These are phyloP conservation scores for Paragyromitra xinjiangensis DNA, from an alignment of 495 filamentous ascomycete species.

Conservation along the genomic window DNA sequence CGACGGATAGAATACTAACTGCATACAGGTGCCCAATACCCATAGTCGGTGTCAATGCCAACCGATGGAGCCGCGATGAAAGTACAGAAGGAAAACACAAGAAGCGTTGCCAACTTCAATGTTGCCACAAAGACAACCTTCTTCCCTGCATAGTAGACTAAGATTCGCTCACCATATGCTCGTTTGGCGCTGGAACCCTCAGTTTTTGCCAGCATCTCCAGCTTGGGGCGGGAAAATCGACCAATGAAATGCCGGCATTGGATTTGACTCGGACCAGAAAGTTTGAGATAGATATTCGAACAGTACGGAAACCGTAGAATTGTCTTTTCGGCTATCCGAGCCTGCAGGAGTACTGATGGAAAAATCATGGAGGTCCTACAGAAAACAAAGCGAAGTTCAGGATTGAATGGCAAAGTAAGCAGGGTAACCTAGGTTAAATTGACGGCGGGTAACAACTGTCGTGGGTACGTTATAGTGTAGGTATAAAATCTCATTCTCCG, in stretches of 20 bases:
- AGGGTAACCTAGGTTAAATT: constrained; percentile 15
- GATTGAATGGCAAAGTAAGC: background rate
- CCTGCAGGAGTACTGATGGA: background rate
- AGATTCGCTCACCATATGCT: constrained; percentile 35
- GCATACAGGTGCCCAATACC: constrained; percentile 34
- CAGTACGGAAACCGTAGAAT: background rate
- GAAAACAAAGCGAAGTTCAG: background rate
- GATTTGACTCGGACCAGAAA: background rate
- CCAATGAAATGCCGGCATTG: constrained; percentile 26
- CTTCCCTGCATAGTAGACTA: constrained; percentile 44
- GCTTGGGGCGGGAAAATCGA: constrained; percentile 22
- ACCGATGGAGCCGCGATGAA: constrained; percentile 46
- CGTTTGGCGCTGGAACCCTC: constrained; percentile 8
- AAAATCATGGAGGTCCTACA: constrained; percentile 16
- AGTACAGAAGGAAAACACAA: constrained; percentile 40
- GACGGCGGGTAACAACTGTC: background rate
- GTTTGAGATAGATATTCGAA: background rate
- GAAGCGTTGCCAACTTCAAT: constrained; percentile 45
- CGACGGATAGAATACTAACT: constrained; percentile 13
- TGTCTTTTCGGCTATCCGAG: constrained; percentile 13
- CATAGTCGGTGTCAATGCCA: constrained; percentile 36
- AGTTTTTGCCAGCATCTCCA: background rate
- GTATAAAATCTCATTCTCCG: background rate
- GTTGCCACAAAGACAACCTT: constrained; percentile 47
- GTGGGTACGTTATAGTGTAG: too few species aligned